Percentiles rank a stretch among this genome's conserved stretches.
Evolutionary conservation across 2,329 filamentous ascomycete genomes (phyloP).

Genomic region (Microdochium bolleyi): DNA sequence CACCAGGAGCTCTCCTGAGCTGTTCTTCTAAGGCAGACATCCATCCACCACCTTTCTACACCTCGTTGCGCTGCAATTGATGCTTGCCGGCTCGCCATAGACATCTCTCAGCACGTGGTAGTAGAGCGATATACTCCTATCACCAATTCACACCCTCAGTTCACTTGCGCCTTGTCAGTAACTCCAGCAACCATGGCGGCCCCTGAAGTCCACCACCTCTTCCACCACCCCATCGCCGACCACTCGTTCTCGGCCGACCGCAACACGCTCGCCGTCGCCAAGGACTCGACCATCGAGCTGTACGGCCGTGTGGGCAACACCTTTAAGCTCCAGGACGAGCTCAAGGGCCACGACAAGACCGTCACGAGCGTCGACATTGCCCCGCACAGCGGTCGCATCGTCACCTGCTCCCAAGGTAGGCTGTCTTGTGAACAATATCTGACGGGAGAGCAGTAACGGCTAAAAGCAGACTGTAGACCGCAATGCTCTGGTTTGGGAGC

Average conservation of each 20-base stretch:
- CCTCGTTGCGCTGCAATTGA: not conserved
- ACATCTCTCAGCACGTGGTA: conserved; percentile 46
- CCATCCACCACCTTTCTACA: not conserved
- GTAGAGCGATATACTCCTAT: conserved; percentile 98
- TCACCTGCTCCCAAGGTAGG: conserved; percentile 91
- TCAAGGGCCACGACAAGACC: conserved; percentile 94
- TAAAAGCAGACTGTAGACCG: conserved; percentile 53
- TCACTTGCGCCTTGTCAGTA: conserved; percentile 4
- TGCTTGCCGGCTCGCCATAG: not conserved
- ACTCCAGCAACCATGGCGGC: conserved; percentile 56
- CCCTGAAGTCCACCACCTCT: conserved; percentile 92
- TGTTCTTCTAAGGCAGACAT: not conserved
- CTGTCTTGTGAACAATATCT: too few species aligned
- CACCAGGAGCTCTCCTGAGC: not conserved
- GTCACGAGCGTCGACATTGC: conserved; percentile 97
- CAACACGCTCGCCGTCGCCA: conserved; percentile 79
- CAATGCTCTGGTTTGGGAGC: conserved; percentile 97
- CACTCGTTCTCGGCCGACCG: conserved; percentile 96
- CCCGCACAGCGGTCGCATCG: conserved; percentile 81
- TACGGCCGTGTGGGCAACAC: conserved; percentile 66
- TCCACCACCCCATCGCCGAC: conserved; percentile 92
- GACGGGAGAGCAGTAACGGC: not conserved
- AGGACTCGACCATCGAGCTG: conserved; percentile 84
- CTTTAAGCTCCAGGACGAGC: conserved; percentile 82
- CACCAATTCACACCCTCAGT: conserved; percentile 23